Conservation (phyloP, 371 early-diverging fungal species). For the Apophysomyces elegans region DNA sequence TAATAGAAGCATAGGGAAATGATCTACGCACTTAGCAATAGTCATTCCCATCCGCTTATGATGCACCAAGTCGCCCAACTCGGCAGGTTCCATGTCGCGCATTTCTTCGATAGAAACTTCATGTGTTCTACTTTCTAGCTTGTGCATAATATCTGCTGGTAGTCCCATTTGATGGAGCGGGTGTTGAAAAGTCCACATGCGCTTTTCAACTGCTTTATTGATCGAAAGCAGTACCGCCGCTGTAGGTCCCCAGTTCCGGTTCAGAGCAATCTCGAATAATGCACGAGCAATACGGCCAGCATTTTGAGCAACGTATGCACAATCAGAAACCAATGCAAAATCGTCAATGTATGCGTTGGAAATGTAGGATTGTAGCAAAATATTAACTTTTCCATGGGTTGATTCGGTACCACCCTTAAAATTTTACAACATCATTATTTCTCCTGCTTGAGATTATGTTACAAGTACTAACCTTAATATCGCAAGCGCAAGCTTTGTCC, state of each 20-base stretch:
- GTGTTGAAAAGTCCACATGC: slow-evolving; percentile 96
- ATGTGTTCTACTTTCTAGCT: slow-evolving; percentile 69
- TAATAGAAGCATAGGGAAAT: slow-evolving; percentile 85
- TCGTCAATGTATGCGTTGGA: slow-evolving; percentile 82
- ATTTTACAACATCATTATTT: neutral
- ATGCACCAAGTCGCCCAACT: slow-evolving; percentile 87
- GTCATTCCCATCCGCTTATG: slow-evolving; percentile 80
- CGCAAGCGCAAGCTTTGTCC: slow-evolving; percentile 78
- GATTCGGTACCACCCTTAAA: slow-evolving; percentile 64
- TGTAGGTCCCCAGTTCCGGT: slow-evolving; percentile 89
- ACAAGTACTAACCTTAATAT: slow-evolving; percentile 65
- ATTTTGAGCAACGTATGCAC: slow-evolving; percentile 92
- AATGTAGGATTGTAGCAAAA: slow-evolving; percentile 88
- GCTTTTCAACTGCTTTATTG: slow-evolving; percentile 88
- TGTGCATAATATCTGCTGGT: slow-evolving; percentile 74
- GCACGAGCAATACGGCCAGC: slow-evolving; percentile 94
- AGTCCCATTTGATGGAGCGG: slow-evolving; percentile 88
- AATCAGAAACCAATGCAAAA: slow-evolving; percentile 93
- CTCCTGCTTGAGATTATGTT: neutral
- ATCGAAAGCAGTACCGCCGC: slow-evolving; percentile 81
- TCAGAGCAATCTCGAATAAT: slow-evolving; percentile 92
- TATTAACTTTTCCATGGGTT: slow-evolving; percentile 88
- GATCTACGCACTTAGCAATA: slow-evolving; percentile 73
- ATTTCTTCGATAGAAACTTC: slow-evolving; percentile 71
- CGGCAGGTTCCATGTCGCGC: slow-evolving; percentile 83